Percentiles rank a stretch among this genome's conserved stretches.
phyloP scores from a whole-genome alignment of 2,329 filamentous ascomycete species.

The Fusarium sp. region DNA sequence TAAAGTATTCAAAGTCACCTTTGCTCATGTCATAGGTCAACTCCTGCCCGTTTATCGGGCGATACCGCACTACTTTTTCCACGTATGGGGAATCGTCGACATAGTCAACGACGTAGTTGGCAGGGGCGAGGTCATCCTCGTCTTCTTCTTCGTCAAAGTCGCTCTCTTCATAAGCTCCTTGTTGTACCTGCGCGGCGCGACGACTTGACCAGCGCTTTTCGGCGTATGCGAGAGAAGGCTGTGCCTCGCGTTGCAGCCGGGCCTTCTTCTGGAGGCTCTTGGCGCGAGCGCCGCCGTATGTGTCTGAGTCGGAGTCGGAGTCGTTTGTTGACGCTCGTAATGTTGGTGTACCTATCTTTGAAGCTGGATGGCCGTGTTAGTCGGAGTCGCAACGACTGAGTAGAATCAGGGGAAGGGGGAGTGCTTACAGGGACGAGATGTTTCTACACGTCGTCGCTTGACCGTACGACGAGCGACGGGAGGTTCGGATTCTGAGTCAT shows the following conservation, averaged over 20 bases:
- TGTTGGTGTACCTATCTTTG: conserved; percentile 69
- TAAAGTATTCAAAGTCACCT: conserved; percentile 89
- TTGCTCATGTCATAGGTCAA: conserved; percentile 67
- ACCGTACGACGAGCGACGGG: conserved; percentile 68
- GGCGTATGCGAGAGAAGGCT: conserved; percentile 73
- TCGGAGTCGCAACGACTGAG: conserved; percentile 15
- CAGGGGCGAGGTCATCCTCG: conserved; percentile 69
- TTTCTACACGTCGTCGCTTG: conserved; percentile 77
- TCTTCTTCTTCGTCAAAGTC: conserved; percentile 75
- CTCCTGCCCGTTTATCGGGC: conserved; percentile 76
- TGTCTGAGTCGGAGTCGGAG: conserved; percentile 79
- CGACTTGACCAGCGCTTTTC: conserved; percentile 95
- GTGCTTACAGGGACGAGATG: conserved; percentile 71
- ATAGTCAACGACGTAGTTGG: conserved; percentile 75
- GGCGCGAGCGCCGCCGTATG: conserved; percentile 81
- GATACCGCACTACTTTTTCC: conserved; percentile 90
- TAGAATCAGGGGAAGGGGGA: conserved; percentile 3
- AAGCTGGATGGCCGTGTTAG: conserved; percentile 57
- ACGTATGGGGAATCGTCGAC: conserved; percentile 88
- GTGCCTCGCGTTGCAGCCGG: conserved; percentile 76
- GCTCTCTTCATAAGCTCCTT: conserved; percentile 74
- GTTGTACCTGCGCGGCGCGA: conserved; percentile 79
- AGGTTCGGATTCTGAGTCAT: conserved; percentile 78
- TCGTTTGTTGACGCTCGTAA: conserved; percentile 67
- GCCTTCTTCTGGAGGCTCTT: conserved; percentile 81